These are phyloP conservation scores for Dendrobium officinale DNA, from an alignment of 106 monocot genomes.

Conservation along the genomic window DNA sequence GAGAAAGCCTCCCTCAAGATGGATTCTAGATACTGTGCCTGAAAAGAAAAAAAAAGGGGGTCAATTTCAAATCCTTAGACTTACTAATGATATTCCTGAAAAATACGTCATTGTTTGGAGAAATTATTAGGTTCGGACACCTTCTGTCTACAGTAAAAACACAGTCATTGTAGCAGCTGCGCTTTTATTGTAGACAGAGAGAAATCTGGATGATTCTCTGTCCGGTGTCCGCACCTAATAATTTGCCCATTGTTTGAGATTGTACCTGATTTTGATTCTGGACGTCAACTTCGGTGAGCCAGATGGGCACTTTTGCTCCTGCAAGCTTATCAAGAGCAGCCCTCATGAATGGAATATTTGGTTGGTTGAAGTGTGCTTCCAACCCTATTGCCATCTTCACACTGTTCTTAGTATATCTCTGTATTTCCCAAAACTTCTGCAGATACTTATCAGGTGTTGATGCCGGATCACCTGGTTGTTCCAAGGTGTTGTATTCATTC, in stretches of 20 bases:
- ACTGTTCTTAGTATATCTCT: constrained; percentile 4
- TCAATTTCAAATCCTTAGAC: no score
- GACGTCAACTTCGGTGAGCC: constrained; percentile 86
- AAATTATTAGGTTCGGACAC: no score
- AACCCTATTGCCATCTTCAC: constrained; percentile 52
- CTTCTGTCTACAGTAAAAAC: no score
- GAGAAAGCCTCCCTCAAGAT: constrained; percentile 64
- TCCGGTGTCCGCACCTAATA: no score
- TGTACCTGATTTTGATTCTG: constrained; percentile 32
- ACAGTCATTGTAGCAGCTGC: no score
- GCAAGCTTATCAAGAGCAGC: constrained; percentile 60
- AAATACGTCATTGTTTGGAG: no score
- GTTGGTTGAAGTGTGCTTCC: constrained; percentile 52
- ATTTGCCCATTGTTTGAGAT: neutral
- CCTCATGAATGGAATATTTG: constrained; percentile 67
- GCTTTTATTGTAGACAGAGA: no score
- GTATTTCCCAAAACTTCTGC: constrained; percentile 43
- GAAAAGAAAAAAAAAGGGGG: neutral
- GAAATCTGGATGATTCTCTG: no score
- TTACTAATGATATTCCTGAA: neutral
- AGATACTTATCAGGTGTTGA: constrained; percentile 41
- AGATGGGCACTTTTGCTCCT: constrained; percentile 39
- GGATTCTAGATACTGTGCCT: constrained; percentile 54
- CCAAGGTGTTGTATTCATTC: constrained; percentile 80
- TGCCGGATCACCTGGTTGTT: constrained; percentile 27